Percentiles rank a stretch among this genome's conserved stretches.
These are phyloP conservation scores for Magnaporthiopsis incrustans DNA, from an alignment of 2,329 filamentous ascomycete species.

Conservation along the genomic window DNA sequence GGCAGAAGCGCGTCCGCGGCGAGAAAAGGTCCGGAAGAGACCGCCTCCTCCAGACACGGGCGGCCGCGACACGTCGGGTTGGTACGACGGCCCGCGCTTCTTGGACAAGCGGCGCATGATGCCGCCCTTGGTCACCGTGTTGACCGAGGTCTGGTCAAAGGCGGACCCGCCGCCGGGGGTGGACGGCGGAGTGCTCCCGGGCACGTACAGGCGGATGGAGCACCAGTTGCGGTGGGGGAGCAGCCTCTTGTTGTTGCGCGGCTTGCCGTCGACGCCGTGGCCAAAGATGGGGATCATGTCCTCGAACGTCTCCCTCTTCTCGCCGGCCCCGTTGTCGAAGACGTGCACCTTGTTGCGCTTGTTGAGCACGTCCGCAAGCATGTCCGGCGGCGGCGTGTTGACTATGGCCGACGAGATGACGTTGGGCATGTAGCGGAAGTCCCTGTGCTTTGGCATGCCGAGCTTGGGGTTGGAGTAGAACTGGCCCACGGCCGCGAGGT, in stretches of 20 bases:
- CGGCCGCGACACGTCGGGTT: conserved; percentile 37
- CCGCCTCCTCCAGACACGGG: conserved; percentile 37
- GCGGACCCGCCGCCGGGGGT: conserved; percentile 47
- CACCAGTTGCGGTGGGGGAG: conserved; percentile 94
- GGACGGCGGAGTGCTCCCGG: conserved; percentile 64
- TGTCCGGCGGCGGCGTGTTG: conserved; percentile 79
- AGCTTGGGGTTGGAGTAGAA: conserved; percentile 91
- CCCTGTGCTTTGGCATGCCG: conserved; percentile 71
- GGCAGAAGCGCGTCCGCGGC: conserved; percentile 25
- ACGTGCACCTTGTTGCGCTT: conserved; percentile 79
- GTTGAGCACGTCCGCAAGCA: conserved; percentile 87
- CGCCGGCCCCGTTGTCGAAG: conserved; percentile 36
- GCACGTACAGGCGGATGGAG: conserved; percentile 76
- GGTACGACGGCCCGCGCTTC: conserved; percentile 23
- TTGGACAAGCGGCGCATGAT: conserved; percentile 39
- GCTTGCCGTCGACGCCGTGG: conserved; percentile 80
- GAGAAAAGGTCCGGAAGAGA: conserved; percentile 38
- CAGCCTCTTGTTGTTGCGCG: conserved; percentile 83
- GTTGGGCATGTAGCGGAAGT: conserved; percentile 96
- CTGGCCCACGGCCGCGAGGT: conserved; percentile 84
- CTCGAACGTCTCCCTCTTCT: conserved; percentile 67
- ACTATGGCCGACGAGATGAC: conserved; percentile 90
- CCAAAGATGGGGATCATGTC: conserved; percentile 92
- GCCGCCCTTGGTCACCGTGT: conserved; percentile 25
- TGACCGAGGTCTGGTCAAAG: conserved; percentile 30